Percentiles rank a stretch among this genome's conserved stretches.
Evolutionary conservation across 192 early-diverging fungal genomes (phyloP).

Genomic region (Mortierella alpina): DNA sequence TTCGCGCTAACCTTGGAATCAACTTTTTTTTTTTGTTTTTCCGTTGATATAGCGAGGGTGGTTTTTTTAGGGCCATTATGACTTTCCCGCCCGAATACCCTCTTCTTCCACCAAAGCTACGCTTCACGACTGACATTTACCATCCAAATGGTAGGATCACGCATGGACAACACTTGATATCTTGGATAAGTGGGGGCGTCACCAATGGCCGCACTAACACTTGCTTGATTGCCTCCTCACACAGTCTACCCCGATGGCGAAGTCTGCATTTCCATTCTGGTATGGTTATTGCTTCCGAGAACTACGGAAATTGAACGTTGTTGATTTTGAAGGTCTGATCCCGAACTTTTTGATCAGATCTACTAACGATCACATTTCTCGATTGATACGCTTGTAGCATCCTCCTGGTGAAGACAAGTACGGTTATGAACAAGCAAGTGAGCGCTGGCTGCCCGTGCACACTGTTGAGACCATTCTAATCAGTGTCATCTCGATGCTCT

Average conservation of each 20-base stretch:
- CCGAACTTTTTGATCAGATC: neutral
- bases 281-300: constrained; percentile 24
- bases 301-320: neutral
- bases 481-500: constrained; percentile 92
- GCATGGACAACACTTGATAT: neutral
- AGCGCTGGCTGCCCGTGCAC: constrained; percentile 97
- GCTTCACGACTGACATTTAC: constrained; percentile 88
- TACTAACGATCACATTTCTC: neutral
- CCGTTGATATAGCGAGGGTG: constrained; percentile 79
- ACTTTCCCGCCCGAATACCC: constrained; percentile 85
- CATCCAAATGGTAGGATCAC: constrained; percentile 85
- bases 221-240: neutral
- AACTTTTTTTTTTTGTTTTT: neutral
- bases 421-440: constrained; percentile 90
- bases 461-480: constrained; percentile 94
- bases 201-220: neutral
- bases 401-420: constrained; percentile 88
- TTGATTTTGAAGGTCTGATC: neutral
- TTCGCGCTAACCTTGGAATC: neutral
- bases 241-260: constrained; percentile 87
- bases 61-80: constrained; percentile 90
- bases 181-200: too few relatives aligned
- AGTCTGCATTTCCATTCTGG: constrained; percentile 97
- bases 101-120: constrained; percentile 88
- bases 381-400: constrained; percentile 53